phyloP scores from a whole-genome alignment of 2,329 filamentous ascomycete species.

The Aspergillus awamori region DNA sequence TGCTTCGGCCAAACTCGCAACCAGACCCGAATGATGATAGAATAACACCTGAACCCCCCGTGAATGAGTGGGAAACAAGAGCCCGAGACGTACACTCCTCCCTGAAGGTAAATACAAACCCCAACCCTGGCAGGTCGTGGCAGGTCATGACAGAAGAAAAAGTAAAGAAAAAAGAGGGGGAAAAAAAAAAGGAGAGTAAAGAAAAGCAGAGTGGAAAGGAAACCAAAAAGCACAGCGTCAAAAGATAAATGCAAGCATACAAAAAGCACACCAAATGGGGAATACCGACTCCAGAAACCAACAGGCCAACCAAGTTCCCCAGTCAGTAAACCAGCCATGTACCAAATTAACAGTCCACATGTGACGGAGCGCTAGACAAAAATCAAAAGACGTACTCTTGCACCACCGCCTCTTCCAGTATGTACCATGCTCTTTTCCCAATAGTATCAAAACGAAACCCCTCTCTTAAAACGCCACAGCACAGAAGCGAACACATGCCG shows the following conservation, averaged over 20 bases:
- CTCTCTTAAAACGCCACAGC: conserved; percentile 34
- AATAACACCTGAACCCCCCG: conserved; percentile 25
- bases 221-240: conserved; percentile 12
- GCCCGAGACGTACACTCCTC: conserved; percentile 22
- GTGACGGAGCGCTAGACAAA: conserved; percentile 27
- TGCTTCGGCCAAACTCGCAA: conserved; percentile 21
- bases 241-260: conserved; percentile 17
- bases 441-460: conserved; percentile 25
- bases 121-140: conserved; percentile 11
- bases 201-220: conserved; percentile 10
- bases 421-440: conserved; percentile 37
- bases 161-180: conserved; percentile 8
- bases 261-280: conserved; percentile 23
- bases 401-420: conserved; percentile 31
- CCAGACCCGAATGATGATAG: conserved; percentile 23
- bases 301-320: conserved; percentile 32
- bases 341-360: conserved; percentile 33
- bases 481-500: conserved; percentile 24
- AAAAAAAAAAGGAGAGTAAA: not conserved
- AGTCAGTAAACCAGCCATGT: conserved; percentile 35
- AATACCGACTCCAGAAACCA: conserved; percentile 37
- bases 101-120: conserved; percentile 21
- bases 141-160: conserved; percentile 9
- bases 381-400: conserved; percentile 21
- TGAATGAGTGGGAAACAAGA: conserved; percentile 23